Evolutionary conservation across 768 basidiomycete genomes (phyloP), one percentile per base, ranked within the genome.

Genomic region (Pleurotus cornucopiae): DNA sequence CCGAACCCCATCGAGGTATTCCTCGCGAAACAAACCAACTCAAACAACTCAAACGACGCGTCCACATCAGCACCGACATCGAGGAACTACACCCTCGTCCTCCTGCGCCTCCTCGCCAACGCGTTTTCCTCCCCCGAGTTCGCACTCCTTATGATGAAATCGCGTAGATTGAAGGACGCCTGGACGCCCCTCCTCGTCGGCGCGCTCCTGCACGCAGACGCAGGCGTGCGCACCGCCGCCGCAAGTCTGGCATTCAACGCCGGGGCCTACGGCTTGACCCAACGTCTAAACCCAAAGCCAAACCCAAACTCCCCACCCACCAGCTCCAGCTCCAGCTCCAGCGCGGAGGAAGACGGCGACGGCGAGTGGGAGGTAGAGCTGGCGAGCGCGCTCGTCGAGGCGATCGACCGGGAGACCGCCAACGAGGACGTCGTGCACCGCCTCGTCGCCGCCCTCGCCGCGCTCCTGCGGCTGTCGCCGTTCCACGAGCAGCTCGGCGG

Each of bases 391-490:
- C 64, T 97, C n/a, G 66, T 94, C 0, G 91, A 93, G 67, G 90
- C 89, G 14, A 63, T 96, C 16, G 78, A 76, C 49, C 79, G 80
- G 60, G 93, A 96, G 71, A 79, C 73, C 59, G 70, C 74, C 54
- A 89, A 77, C 60, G 89, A 91, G 67, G 94, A 95, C 65, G 84
- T 91, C 90, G 91, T 94, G 1, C 90, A 97, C 67, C 89, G 94
- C 11, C 71, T 97, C 41, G 76, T 82, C 0, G 93, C 91, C 2
- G 85, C 88, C 4, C 71, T 98, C 34, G 94, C 84, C 0, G 80
- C 91, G 63, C 69, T 93, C 37, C 59, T 96, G 40, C 85, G 88
- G 12, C 69, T 91, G 26, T 90, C 91, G 3, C 91, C 94, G 0
- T 79, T 76, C 25, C 84, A 81, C 61, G 82, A 81, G 38, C 77